Evolutionary conservation across 495 filamentous ascomycete species (phyloP), one percentile per base, ranked within the genome.

Genomic region (Trichocladium antarcticum): DNA sequence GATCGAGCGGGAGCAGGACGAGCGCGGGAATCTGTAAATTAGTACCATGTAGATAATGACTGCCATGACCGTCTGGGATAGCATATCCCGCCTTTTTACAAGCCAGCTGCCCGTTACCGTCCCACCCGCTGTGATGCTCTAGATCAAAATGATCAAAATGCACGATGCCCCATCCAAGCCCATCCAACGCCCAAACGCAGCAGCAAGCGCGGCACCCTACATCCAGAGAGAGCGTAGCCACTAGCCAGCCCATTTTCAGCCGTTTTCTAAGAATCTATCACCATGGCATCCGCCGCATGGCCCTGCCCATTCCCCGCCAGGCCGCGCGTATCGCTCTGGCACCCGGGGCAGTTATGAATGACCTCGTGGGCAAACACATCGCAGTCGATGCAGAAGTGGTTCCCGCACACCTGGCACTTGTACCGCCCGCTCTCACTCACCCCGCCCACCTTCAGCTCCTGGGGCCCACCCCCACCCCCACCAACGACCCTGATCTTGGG

Each of bases 331-430:
- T 73, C 72, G 65, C 84, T 86, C 68, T 94, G 85, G 63, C 92
- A 98, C 0, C 89, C 89, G 12, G 92, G 89, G 57, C 92, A 98
- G 61, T 96, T 96, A 63, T 98, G 89, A 36, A 95, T 74, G 4
- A 87, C 79, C 66, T 95, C 87, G 67, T 98, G 92, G 19, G 84
- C 83, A 68, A 87, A 97, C 5, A 96, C 76, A 66, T 97, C 93
- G 60, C 93, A 98, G 62, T 97, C 93, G 55, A 97, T 89, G 73
- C 92, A 98, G 59, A 97, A 98, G 63, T 94, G 87, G 42, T 85
- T 83, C 6, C 73, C 63, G 63, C 92, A 98, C 29, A 77, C 81
- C 51, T 80, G 78, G 64, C 92, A 98, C 50, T 83, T 82, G 61
- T 98, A 98, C 47, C 92, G 74, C 42, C 82, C 81, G 60, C 85